Evolutionary conservation across 2,329 filamentous ascomycete species (phyloP).

Genomic region (Aspergillus viridinutans): DNA sequence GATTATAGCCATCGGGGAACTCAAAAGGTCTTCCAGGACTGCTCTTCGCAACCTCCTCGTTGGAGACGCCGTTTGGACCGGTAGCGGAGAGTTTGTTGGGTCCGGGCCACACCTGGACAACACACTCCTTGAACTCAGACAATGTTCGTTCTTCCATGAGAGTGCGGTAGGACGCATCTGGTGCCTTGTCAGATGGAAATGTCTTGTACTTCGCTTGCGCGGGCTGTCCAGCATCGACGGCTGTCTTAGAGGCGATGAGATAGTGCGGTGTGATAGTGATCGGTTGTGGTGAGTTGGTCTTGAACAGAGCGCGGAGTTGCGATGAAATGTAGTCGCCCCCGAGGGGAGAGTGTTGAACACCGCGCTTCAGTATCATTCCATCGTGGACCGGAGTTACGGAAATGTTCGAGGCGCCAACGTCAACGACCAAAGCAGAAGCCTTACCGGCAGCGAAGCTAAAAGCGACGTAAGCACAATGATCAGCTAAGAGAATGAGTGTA

Average conservation of each 20-base stretch:
- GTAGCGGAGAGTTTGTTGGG: constrained; percentile 60
- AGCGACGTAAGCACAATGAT: constrained; percentile 3
- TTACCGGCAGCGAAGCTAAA: constrained; percentile 80
- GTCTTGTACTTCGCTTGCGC: constrained; percentile 70
- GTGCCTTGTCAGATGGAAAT: constrained; percentile 58
- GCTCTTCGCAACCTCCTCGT: constrained; percentile 69
- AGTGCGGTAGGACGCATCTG: constrained; percentile 66
- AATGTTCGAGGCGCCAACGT: constrained; percentile 83
- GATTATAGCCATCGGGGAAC: constrained; percentile 95
- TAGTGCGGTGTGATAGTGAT: constrained; percentile 80
- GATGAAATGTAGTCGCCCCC: constrained; percentile 87
- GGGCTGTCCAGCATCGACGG: constrained; percentile 80
- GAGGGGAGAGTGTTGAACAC: constrained; percentile 76
- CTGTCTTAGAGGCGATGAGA: constrained; percentile 78
- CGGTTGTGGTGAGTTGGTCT: constrained; percentile 59
- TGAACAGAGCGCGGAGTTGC: constrained; percentile 79
- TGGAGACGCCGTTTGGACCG: constrained; percentile 53
- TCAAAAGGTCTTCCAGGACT: constrained; percentile 86
- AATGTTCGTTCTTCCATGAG: constrained; percentile 91
- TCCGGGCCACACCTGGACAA: constrained; percentile 88
- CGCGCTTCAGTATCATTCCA: constrained; percentile 88
- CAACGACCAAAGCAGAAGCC: constrained; percentile 85
- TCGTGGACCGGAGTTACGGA: constrained; percentile 90
- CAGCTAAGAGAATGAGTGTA: neutral
- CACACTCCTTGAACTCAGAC: constrained; percentile 95